Conservation (phyloP, 345 rosid species). For the Syzygium aqueum region DNA sequence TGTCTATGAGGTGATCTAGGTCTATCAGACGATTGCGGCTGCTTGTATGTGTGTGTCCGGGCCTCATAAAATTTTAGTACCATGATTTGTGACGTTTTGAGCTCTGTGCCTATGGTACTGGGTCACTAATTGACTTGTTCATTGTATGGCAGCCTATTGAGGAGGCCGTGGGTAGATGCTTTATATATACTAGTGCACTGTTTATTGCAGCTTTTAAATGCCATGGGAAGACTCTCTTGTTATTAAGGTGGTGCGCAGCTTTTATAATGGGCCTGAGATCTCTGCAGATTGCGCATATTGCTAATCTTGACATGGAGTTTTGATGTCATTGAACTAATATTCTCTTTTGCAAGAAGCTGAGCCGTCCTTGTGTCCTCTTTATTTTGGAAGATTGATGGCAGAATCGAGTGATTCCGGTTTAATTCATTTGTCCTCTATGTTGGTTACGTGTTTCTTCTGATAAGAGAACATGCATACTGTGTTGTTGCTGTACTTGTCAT, state of each 20-base stretch:
- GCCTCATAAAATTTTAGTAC: neutral
- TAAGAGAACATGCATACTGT: neutral
- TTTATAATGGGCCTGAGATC: neutral
- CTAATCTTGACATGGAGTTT: neutral
- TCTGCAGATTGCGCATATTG: neutral
- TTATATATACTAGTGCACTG: neutral
- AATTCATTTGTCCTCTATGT: neutral
- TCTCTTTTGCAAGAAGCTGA: neutral
- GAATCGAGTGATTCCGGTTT: neutral
- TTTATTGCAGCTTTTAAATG: neutral
- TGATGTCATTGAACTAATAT: neutral
- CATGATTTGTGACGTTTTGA: neutral
- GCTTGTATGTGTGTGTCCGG: neutral
- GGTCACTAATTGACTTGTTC: neutral
- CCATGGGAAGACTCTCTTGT: neutral
- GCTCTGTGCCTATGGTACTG: neutral
- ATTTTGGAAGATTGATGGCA: neutral
- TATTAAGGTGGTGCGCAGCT: neutral
- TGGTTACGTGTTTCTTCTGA: neutral
- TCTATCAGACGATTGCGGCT: neutral
- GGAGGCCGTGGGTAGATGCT: neutral
- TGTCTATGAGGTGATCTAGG: neutral
- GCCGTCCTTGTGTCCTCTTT: neutral
- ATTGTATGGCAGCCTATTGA: neutral
- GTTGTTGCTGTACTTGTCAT: neutral